A percentile compares a stretch with the other conserved stretches of the same genome.
These are phyloP conservation scores for Trypanosoma avium DNA, from an alignment of 208 protist species.

Conservation along the genomic window DNA sequence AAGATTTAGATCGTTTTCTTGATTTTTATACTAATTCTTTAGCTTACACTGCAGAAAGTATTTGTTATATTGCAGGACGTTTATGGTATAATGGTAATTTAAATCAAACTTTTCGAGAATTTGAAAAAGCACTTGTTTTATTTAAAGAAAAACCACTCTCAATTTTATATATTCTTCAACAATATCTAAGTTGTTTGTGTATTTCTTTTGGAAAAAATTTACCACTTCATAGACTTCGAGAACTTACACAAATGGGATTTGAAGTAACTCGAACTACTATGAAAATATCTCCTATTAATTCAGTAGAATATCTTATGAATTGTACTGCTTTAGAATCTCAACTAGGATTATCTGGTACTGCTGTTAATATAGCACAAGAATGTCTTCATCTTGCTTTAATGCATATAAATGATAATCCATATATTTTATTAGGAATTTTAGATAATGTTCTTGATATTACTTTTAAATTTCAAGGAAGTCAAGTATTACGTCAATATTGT, in stretches of 20 bases:
- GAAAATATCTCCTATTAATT: conserved; percentile 25
- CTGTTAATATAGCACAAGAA: conserved; percentile 40
- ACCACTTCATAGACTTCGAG: conserved; percentile 65
- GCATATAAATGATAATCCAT: conserved; percentile 16
- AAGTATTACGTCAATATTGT: conserved; percentile 42
- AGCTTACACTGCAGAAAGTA: conserved; percentile 57
- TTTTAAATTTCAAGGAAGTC: conserved; percentile 41
- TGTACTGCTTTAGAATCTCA: conserved; percentile 59
- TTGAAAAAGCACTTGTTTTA: conserved; percentile 45
- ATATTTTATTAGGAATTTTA: conserved; percentile 43
- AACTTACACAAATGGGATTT: conserved; percentile 50
- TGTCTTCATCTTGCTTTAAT: conserved; percentile 32
- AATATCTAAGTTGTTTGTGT: conserved; percentile 66
- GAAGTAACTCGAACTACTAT: conserved; percentile 39
- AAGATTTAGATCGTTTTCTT: conserved; percentile 21
- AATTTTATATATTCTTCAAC: conserved; percentile 53
- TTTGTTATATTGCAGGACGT: conserved; percentile 47
- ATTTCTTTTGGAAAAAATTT: conserved; percentile 29
- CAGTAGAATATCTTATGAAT: conserved; percentile 55
- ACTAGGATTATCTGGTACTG: conserved; percentile 55
- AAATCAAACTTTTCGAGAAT: conserved; percentile 30
- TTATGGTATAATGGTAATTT: conserved; percentile 31
- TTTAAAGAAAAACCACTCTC: conserved; percentile 34
- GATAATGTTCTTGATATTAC: conserved; percentile 56
- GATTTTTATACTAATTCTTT: conserved; percentile 29